Evolutionary conservation across 176 grass and related monocot species (phyloP).

Genomic region (Triticum monococcum): DNA sequence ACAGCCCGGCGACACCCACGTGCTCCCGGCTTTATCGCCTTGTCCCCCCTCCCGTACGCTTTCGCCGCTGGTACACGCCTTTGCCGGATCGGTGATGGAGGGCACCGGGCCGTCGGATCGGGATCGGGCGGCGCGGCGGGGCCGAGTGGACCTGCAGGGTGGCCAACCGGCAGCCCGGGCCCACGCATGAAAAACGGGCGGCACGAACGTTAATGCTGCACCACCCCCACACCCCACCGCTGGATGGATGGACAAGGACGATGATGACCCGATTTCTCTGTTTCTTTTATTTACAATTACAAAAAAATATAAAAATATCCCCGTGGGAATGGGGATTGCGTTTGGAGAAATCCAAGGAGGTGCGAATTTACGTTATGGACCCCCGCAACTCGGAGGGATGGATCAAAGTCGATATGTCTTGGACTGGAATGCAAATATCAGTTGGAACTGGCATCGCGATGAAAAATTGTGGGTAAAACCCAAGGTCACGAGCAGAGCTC

Average conservation of each 20-base stretch:
- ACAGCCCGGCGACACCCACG: constrained; percentile 34
- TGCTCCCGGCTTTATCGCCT: constrained; percentile 12
- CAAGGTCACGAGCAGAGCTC: neutral
- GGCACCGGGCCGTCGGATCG: neutral
- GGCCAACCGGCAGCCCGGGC: constrained; percentile 34
- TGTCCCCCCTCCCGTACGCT: neutral
- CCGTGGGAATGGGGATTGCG: neutral
- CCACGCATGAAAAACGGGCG: neutral
- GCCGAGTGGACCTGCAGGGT: neutral
- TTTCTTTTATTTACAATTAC: too few relatives aligned
- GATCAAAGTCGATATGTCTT: neutral
- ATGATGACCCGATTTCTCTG: neutral
- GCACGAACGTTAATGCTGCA: constrained; percentile 9
- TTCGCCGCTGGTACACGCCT: neutral
- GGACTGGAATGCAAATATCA: neutral
- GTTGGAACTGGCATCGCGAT: too few relatives aligned
- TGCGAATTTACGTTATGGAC: neutral
- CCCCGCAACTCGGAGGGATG: neutral
- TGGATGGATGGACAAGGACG: neutral
- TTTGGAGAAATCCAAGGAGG: too few relatives aligned
- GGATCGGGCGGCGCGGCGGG: neutral
- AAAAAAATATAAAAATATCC: too few relatives aligned
- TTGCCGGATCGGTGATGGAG: neutral
- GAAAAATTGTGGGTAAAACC: neutral
- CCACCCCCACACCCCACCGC: neutral